These are phyloP conservation scores for Ramaria sp. DNA, from an alignment of 768 basidiomycete genomes.

Conservation along the genomic window DNA sequence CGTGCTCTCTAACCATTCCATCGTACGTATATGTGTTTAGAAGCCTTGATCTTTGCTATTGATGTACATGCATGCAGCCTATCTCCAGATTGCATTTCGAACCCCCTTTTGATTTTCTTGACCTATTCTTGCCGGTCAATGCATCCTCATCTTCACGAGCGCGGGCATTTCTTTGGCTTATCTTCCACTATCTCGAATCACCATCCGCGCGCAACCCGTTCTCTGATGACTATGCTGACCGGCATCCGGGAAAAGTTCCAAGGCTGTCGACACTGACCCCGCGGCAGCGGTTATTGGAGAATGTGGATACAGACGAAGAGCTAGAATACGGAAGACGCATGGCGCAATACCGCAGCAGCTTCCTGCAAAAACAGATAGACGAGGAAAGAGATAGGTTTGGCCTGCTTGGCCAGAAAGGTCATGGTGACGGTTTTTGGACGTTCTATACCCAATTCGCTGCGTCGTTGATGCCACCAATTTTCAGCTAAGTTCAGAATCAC, in stretches of 20 bases:
- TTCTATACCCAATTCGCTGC: too few species aligned
- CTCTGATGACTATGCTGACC: constrained; percentile 50
- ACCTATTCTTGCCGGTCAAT: constrained; percentile 72
- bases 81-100: constrained; percentile 36
- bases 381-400: constrained; percentile 39
- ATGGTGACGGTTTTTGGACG: too few species aligned
- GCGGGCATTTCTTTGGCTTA: constrained; percentile 70
- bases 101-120: constrained; percentile 41
- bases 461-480: too few species aligned
- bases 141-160: constrained; percentile 67
- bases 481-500: background rate
- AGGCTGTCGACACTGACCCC: constrained; percentile 33
- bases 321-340: constrained; percentile 68
- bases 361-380: constrained; percentile 36
- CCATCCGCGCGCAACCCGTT: constrained; percentile 56
- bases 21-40: constrained; percentile 37
- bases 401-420: too few species aligned
- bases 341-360: constrained; percentile 59
- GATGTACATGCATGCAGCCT: constrained; percentile 7
- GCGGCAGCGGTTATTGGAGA: constrained; percentile 51
- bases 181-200: constrained; percentile 73
- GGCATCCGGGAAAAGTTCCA: constrained; percentile 55
- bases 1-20: constrained; percentile 57
- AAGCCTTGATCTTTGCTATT: background rate
- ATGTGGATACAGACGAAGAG: constrained; percentile 71